Conservation (phyloP, 169 alveolate genomes). For the Fabrea salina region DNA sequence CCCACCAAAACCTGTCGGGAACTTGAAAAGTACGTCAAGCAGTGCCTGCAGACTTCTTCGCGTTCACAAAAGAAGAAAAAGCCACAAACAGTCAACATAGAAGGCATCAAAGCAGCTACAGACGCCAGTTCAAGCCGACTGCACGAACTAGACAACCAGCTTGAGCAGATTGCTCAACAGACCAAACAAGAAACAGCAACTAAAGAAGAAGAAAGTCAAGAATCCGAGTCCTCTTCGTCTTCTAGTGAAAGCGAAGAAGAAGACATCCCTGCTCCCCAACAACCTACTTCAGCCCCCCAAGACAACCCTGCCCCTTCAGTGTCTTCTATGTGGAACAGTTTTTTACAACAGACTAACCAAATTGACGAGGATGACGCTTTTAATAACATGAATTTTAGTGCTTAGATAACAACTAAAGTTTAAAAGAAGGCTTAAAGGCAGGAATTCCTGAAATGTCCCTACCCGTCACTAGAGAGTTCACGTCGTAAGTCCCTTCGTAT, state of each 20-base stretch:
- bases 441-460: slow-evolving; percentile 43
- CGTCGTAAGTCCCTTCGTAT: slow-evolving; percentile 86
- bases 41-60: slow-evolving; percentile 3
- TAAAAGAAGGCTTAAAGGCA: slow-evolving; percentile 34
- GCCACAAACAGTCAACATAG: not conserved
- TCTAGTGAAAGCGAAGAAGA: slow-evolving; percentile 32
- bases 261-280: too few relatives aligned
- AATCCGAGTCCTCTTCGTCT: slow-evolving; percentile 12
- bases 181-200: not conserved
- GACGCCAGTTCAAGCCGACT: not conserved
- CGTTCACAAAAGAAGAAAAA: not conserved
- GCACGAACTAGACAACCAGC: not conserved
- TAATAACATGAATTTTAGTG: too few relatives aligned
- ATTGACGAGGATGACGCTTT: too few relatives aligned
- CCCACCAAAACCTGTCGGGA: slow-evolving; percentile 39
- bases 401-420: not conserved
- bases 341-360: too few relatives aligned
- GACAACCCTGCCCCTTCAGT: too few relatives aligned
- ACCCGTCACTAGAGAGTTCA: slow-evolving; percentile 61
- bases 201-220: not conserved
- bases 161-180: not conserved
- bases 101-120: not conserved
- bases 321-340: too few relatives aligned
- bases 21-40: slow-evolving; percentile 48
- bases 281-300: too few relatives aligned